Base-by-base conservation (phyloP, 1,139 yeast genomes). In the Kodamaea plutei region DNA sequence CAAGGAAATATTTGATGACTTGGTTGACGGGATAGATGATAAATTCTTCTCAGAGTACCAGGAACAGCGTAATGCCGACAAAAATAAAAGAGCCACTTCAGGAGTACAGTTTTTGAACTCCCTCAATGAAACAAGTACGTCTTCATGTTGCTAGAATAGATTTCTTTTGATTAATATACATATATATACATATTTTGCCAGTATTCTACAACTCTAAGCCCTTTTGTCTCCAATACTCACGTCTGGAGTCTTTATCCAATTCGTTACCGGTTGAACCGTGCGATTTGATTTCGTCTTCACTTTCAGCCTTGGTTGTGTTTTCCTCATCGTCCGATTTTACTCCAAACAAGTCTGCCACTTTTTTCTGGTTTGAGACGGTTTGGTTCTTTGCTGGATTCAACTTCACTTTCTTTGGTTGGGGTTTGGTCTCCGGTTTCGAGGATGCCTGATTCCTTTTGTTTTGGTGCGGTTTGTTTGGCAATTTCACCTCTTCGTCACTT, bases 141-240 rank as follows among this genome's bases (percentile, higher is more conserved):
- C 35, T 16, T 25, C 33, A 9, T 33, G 36, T 20, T 12, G n/a
- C 15, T 15, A 8, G 9, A 24, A n/a, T 24, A 17, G 20, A 17
- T 17, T 11, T 5, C 16, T 23, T 12, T 17, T 14, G 10, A 26
- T n/a, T 20, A 23, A 23, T 13, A 29, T 10, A 19, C 10, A n/a
- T n/a, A n/a, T n/a, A n/a, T n/a, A n/a, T n/a, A n/a, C n/a, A n/a
- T n/a, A n/a, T n/a, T n/a, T n/a, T n/a, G n/a, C n/a, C n/a, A n/a
- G n/a, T n/a, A 9, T 17, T 12, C 34, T 39, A 47, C 33, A 56
- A 47, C 34, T 62, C 71, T 31, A 64, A 51, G 2, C 73, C 73
- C 44, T 67, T 67, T 44, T 61, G 71, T 25, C 52, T 47, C 73
- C 73, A 67, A 43, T 58, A 67, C 29, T 64, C 69, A 28, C 73